Evolutionary conservation across 371 early-diverging fungal genomes (phyloP), one percentile per base, ranked within the genome.

Genomic region (Smittium culicis): DNA sequence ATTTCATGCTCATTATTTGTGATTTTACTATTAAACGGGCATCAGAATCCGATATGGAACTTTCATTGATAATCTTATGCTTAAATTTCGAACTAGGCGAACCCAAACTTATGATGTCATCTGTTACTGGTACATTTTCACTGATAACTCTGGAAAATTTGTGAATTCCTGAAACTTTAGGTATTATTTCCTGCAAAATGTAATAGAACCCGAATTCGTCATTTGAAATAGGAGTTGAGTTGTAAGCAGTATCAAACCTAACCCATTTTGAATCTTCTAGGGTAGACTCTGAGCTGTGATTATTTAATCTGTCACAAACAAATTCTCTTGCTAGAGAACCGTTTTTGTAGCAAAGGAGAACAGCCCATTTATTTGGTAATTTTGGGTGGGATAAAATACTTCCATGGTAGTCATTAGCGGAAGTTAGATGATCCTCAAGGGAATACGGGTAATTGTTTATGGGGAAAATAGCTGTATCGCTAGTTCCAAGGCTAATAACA

Each of bases 311-410:
- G 66, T 87, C 81, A n/a, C 88, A 82, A 30, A 91, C 78, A 34
- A 77, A 73, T 68, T 90, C 86, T 16, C 92, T 77, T 0, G 89
- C 85, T 17, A 92, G 71, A 2, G 88, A 87, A 0, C 92, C 92
- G 69, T 92, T 92, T 76, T 88, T 90, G 77, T 87, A 89, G 68
- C 87, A 87, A 11, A 91, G 76, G 83, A 92, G 84, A 35, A 85
- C 86, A 74, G 90, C 82, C 68, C 79, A 90, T 16, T 79, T 80
- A 8, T 74, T 67, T 0, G 76, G 70, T 29, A 80, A 81, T 1
- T 83, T 81, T 1, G 92, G 92, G 67, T 92, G 91, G 27, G 81
- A 81, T 74, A 90, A 76, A 1, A 88, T 77, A 68, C 88, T 88
- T 1, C 75, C 75, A 63, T 67, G 67, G 30, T 61, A 61, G 25